phyloP scores from a whole-genome alignment of 306 rosid genomes.

The Begonia fuchsioides region DNA sequence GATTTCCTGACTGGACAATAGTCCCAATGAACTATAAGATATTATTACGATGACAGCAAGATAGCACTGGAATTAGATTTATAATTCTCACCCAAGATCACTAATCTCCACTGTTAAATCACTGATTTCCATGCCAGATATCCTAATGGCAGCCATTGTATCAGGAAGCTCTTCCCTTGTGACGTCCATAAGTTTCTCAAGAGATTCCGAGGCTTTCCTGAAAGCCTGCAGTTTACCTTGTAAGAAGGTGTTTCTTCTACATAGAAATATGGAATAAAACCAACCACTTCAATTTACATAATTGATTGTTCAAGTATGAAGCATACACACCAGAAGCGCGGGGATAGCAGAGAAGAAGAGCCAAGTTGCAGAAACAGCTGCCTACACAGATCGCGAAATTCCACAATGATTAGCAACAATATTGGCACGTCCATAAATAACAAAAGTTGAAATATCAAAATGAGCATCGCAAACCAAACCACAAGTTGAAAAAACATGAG shows the following conservation, averaged over 20 bases:
- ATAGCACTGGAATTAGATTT: constrained; percentile 1
- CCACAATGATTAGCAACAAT: neutral
- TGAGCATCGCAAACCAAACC: neutral
- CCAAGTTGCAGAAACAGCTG: constrained; percentile 69
- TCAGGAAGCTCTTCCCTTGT: constrained; percentile 85
- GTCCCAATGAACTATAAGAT: neutral
- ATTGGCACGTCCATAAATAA: neutral
- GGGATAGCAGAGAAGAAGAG: constrained; percentile 84
- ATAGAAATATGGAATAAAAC: neutral
- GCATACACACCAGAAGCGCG: constrained; percentile 60
- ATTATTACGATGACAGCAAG: no score
- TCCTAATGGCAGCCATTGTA: constrained; percentile 75
- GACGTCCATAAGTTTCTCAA: constrained; percentile 79
- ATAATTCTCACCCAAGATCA: constrained; percentile 49
- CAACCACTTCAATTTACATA: no score
- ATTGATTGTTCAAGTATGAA: neutral
- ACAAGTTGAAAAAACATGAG: neutral
- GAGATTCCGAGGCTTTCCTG: constrained; percentile 77
- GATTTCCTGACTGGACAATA: constrained; percentile 57
- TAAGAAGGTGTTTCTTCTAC: no score
- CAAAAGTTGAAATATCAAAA: neutral
- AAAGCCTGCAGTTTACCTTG: constrained; percentile 40
- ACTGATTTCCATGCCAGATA: constrained; percentile 93
- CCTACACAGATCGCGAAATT: constrained; percentile 20
- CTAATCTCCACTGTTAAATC: constrained; percentile 81